Evolutionary conservation across 1,284 basidiomycete species (phyloP), one percentile per base, ranked within the genome.

Genomic region (Trametes polyzona): DNA sequence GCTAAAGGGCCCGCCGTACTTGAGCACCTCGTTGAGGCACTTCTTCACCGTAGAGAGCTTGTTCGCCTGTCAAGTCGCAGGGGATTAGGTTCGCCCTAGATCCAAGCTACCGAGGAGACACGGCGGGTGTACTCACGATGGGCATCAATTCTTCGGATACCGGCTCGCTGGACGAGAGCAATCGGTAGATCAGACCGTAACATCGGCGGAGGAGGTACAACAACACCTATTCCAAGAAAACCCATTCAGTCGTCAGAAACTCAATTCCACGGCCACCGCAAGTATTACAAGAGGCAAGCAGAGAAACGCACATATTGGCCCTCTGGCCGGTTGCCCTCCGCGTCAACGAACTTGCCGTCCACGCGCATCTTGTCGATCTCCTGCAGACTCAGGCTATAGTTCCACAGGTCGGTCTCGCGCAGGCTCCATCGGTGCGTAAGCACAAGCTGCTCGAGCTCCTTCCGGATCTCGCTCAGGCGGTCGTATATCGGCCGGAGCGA

Each of bases 131-230:
- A n/a, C 88, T 65, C 74, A 96, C 96, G 57, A 98, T 86, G 6
- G 96, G 96, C 90, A 97, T 97, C 29, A 98, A 78, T 73, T 98
- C 96, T 72, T 98, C 96, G 0, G 95, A 97, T n/a, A 99, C 95
- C 0, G 97, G 97, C 75, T 98, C 96, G 55, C 93, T 95, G n/a
- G 95, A 96, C 23, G 95, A 96, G 63, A 99, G 85, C 47, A 99
- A 76, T 26, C 92, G 86, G 75, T 98, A 98, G 66, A 98, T 96
- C 52, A 98, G 82, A 62, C 96, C 96, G 73, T 98, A 97, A 78
- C 96, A 99, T 71, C 96, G 84, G 64, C 96, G 82, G 52, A 99
- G 80, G 30, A 98, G 82, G 73, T 97, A 99, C 40, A 98, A 80
- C 47, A 98, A 77, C 9, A 95, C 93, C 95, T 96, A 21, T 9